phyloP scores from a whole-genome alignment of 2,329 filamentous ascomycete species.

The Scedosporium minutisporum region DNA sequence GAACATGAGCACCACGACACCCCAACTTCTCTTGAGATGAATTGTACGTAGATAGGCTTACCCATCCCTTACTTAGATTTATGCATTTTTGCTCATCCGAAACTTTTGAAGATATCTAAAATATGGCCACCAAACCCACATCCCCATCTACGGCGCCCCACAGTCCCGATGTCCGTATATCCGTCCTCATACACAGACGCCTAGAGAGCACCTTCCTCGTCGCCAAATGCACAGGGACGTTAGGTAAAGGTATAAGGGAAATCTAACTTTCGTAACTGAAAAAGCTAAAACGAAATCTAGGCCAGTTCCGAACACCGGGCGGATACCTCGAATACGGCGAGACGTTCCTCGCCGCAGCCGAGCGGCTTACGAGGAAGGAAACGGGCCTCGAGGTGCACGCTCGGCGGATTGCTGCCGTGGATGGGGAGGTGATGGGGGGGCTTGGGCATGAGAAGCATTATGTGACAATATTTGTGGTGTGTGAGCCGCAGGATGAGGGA shows the following conservation, averaged over 20 bases:
- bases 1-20: neutral
- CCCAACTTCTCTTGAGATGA: neutral
- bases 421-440: conserved; percentile 53
- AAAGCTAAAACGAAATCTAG: conserved; percentile 22
- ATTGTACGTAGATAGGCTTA: too few relatives aligned
- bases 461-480: conserved; percentile 60
- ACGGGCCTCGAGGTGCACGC: conserved; percentile 50
- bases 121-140: neutral
- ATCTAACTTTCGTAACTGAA: neutral
- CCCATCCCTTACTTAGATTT: neutral
- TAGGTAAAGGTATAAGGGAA: conserved; percentile 31
- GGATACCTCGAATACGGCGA: conserved; percentile 68
- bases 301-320: conserved; percentile 58
- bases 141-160: conserved; percentile 8
- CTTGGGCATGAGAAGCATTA: conserved; percentile 54
- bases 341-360: conserved; percentile 49
- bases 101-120: neutral
- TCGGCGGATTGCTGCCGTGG: conserved; percentile 44
- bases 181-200: conserved; percentile 31
- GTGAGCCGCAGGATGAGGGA: conserved; percentile 33
- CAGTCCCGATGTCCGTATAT: conserved; percentile 36
- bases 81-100: neutral
- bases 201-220: conserved; percentile 32
- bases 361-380: conserved; percentile 60
- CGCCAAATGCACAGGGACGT: conserved; percentile 36